Percentiles rank a stretch among this genome's conserved stretches.
Evolutionary conservation across 345 rosid species (phyloP).

Genomic region (Salix exigua): DNA sequence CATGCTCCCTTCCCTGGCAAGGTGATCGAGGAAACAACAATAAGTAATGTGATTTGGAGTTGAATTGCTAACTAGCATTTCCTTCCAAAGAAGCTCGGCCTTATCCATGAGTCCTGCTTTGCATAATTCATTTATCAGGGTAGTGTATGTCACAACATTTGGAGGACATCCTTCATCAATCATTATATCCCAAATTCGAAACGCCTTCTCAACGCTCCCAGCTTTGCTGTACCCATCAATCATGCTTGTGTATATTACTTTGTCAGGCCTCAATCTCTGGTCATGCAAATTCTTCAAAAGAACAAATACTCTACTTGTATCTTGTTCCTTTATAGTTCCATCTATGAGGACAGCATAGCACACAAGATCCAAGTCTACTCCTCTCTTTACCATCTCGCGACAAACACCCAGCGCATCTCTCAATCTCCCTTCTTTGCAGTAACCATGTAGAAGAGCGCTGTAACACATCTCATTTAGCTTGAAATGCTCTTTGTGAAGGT

Average conservation of each 20-base stretch:
- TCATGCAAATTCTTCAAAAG: constrained; percentile 69
- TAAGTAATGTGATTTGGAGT: constrained; percentile 77
- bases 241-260: constrained; percentile 71
- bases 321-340: constrained; percentile 60
- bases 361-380: constrained; percentile 74
- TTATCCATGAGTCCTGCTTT: constrained; percentile 63
- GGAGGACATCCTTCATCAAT: constrained; percentile 60
- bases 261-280: constrained; percentile 68
- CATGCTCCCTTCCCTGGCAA: constrained; percentile 63
- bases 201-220: constrained; percentile 64
- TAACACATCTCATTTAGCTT: constrained; percentile 83
- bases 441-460: constrained; percentile 69
- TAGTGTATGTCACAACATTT: constrained; percentile 79
- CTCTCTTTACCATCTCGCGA: constrained; percentile 67
- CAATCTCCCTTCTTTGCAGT: constrained; percentile 75
- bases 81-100: constrained; percentile 60
- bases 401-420: constrained; percentile 59
- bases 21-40: constrained; percentile 70
- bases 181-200: constrained; percentile 76
- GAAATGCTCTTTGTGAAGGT: constrained; percentile 48
- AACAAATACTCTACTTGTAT: constrained; percentile 38
- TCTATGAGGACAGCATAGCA: constrained; percentile 78
- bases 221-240: constrained; percentile 71
- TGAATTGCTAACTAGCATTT: constrained; percentile 43
- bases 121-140: constrained; percentile 75